Conservation (phyloP, 257 asterid genomes). For the Thymus quinquecostatus region DNA sequence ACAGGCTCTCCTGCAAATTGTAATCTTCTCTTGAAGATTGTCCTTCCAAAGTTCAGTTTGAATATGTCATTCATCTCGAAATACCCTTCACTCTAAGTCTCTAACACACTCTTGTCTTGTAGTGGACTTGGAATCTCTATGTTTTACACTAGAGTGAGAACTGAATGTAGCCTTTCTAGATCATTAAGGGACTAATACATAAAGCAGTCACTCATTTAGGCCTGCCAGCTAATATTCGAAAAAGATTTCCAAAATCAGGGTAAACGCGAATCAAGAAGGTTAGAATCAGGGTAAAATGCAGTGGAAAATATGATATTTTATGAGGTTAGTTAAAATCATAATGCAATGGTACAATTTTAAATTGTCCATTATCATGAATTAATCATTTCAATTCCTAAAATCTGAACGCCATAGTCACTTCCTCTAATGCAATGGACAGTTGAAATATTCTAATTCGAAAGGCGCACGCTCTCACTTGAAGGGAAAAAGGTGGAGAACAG, state of each 20-base stretch:
- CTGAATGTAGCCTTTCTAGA: background rate
- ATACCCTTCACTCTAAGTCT: background rate
- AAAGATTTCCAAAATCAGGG: background rate
- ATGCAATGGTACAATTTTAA: background rate
- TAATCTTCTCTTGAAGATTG: background rate
- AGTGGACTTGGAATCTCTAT: conserved; percentile 7
- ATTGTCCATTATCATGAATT: background rate
- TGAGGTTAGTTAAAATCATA: no score
- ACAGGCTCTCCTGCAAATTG: background rate
- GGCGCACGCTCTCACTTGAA: background rate
- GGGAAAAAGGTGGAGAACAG: background rate
- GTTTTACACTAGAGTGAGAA: background rate
- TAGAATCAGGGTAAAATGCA: no score
- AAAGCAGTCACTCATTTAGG: background rate
- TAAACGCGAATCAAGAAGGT: no score
- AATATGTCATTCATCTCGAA: background rate
- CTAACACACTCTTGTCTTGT: background rate
- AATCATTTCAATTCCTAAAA: background rate
- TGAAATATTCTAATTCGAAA: background rate
- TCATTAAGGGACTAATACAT: background rate
- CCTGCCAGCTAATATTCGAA: background rate
- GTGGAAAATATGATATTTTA: background rate
- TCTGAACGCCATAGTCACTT: background rate
- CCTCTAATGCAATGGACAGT: background rate
- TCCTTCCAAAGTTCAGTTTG: background rate